Conservation (phyloP, 345 rosid genomes). For the Aegle marmelos region DNA sequence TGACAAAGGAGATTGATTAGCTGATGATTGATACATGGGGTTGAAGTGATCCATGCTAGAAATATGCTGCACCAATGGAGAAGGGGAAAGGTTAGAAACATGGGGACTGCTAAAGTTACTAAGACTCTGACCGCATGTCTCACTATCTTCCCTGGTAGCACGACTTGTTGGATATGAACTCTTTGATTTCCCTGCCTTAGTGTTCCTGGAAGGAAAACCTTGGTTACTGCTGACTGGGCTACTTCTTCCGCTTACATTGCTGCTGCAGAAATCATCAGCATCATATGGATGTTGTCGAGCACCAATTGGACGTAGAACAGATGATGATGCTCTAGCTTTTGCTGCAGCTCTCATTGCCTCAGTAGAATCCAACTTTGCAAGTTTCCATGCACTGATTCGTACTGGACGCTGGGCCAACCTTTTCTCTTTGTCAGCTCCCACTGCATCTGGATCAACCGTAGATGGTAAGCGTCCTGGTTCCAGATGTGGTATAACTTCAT, state of each 20-base stretch:
- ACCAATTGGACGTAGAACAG: slow-evolving; percentile 69
- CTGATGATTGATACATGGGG: slow-evolving; percentile 67
- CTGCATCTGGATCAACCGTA: slow-evolving; percentile 68
- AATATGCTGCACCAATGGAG: slow-evolving; percentile 42
- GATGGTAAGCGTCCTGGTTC: slow-evolving; percentile 83
- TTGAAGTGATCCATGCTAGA: slow-evolving; percentile 65
- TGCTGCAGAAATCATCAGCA: slow-evolving; percentile 51
- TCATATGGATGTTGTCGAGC: slow-evolving; percentile 54
- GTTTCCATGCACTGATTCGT: slow-evolving; percentile 91
- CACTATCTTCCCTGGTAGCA: slow-evolving; percentile 57
- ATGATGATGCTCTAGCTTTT: slow-evolving; percentile 88
- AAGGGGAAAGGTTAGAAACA: slow-evolving; percentile 35
- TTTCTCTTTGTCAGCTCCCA: slow-evolving; percentile 47
- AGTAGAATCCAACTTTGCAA: slow-evolving; percentile 74
- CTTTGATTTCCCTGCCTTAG: slow-evolving; percentile 36
- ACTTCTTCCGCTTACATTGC: slow-evolving; percentile 73
- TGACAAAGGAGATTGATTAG: slow-evolving; percentile 55
- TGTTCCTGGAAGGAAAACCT: slow-evolving; percentile 36
- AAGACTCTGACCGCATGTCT: slow-evolving; percentile 50
- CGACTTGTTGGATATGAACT: slow-evolving; percentile 54
- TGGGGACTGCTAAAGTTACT: slow-evolving; percentile 62
- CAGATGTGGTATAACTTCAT: slow-evolving; percentile 82
- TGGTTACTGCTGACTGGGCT: slow-evolving; percentile 60
- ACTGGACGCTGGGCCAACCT: slow-evolving; percentile 67
- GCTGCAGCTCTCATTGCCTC: slow-evolving; percentile 87